Evolutionary conservation across 1,139 yeast species (phyloP).

Genomic region (Kodamaea alishanica): DNA sequence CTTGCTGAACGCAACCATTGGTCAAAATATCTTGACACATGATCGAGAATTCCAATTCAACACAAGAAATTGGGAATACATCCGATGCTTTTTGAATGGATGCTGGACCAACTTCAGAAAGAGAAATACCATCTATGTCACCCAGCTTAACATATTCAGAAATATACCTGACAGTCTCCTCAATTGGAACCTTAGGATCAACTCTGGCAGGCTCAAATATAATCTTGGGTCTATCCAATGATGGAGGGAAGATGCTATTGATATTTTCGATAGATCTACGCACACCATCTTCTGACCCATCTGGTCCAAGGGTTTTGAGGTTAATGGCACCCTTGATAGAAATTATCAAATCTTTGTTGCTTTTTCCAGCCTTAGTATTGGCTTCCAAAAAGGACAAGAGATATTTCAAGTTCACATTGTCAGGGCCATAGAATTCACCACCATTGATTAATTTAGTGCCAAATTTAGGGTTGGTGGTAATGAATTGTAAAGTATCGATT

Average conservation of each 20-base stretch:
- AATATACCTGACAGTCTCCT: conserved; percentile 47
- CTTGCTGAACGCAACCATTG: conserved; percentile 59
- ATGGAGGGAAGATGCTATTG: conserved; percentile 40
- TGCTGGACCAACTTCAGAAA: conserved; percentile 64
- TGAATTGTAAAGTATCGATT: conserved; percentile 43
- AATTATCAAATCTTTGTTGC: conserved; percentile 43
- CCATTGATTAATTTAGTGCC: conserved; percentile 61
- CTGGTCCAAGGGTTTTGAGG: conserved; percentile 25
- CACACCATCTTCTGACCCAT: conserved; percentile 46
- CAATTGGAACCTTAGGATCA: conserved; percentile 46
- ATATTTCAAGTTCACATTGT: conserved; percentile 44
- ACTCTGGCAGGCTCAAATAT: conserved; percentile 68
- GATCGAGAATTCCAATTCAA: conserved; percentile 72
- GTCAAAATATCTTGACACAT: conserved; percentile 53
- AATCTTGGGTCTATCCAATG: conserved; percentile 40
- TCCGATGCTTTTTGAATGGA: conserved; percentile 55
- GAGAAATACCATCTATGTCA: conserved; percentile 57
- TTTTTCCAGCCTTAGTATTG: conserved; percentile 58
- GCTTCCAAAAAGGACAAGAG: conserved; percentile 51
- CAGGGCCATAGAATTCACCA: conserved; percentile 73
- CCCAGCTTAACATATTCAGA: conserved; percentile 52
- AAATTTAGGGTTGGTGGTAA: conserved; percentile 34
- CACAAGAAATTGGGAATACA: conserved; percentile 52
- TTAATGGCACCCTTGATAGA: conserved; percentile 66
- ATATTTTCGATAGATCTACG: conserved; percentile 47